Base-by-base conservation (phyloP, 1,139 yeast genomes). In the Scheffersomyces parashehatae region DNA sequence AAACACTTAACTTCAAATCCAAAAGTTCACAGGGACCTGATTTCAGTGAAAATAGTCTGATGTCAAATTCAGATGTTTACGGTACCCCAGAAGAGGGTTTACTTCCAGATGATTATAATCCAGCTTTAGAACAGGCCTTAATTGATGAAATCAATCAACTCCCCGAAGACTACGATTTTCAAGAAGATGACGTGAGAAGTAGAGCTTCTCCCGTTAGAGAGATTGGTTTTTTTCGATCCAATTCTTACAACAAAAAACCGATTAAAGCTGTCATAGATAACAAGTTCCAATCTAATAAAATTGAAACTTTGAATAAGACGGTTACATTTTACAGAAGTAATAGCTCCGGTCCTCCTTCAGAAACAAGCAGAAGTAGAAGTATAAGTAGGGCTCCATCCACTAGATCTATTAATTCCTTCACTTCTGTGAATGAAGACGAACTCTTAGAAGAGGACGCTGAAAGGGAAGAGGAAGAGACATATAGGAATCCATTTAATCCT, bases 121-220 rank as follows among this genome's bases (percentile, higher is more conserved):
- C 47, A 37, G 57, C 58, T 1, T 48, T 67, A 32, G 75, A 73
- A 43, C 65, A 68, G 35, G 77, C 71, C 34, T 47, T 52, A 9
- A 41, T 80, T 5, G 85, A 80, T 53, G 85, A 81, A 58, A 69
- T 79, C 24, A 81, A 83, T 52, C 73, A 64, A 37, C 62, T 82
- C 2, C 86, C 87, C 0, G 85, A 79, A 54, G 87, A 82, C 51
- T 81, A 63, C 53, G 82, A 81, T 41, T 80, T 79, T 53, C 75
- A 73, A 9, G 71, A 68, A 10, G 60, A 64, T 15, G 61, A 62
- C 15, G 56, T 57, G 35, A 56, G 30, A 11, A 38, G 12, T 9
- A 13, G 26, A 32, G 14, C 40, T 38, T n/a, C 29, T 3, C 26
- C 40, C 1, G 30, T 28, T 26, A 15, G 20, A 13, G 40, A 37